These are phyloP conservation scores for Solanum chilense DNA, from an alignment of 257 asterid genomes.

Conservation along the genomic window DNA sequence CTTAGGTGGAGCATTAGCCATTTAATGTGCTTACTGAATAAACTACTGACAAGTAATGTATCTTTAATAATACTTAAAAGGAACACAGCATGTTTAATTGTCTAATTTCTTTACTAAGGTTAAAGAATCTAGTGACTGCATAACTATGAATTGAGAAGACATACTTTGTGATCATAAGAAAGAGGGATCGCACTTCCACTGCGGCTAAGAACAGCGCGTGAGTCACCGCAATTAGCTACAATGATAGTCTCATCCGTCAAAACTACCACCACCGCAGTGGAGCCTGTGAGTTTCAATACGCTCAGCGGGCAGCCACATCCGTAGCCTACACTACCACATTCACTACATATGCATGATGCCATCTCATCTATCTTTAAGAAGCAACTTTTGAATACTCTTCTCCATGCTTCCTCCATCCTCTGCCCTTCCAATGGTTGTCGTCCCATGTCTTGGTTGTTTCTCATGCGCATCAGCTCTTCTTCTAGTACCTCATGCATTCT, in stretches of 20 bases:
- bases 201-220: slow-evolving; percentile 11
- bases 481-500: slow-evolving; percentile 2
- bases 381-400: neutral
- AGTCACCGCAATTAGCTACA: slow-evolving; percentile 16
- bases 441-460: neutral
- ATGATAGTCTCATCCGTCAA: slow-evolving; percentile 1
- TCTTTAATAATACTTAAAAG: neutral
- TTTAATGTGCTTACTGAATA: neutral
- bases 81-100: neutral
- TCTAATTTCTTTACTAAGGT: neutral
- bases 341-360: neutral
- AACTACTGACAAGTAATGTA: neutral
- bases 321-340: neutral
- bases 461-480: slow-evolving; percentile 4
- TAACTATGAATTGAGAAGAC: neutral
- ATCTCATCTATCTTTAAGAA: slow-evolving; percentile 2
- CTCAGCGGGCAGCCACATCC: neutral
- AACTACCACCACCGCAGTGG: slow-evolving; percentile 4
- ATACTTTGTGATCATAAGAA: slow-evolving; percentile 17
- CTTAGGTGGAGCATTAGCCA: neutral
- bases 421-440: neutral
- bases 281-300: neutral
- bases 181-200: slow-evolving; percentile 3
- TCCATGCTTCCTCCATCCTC: slow-evolving; percentile 3
- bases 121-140: neutral